phyloP scores from a whole-genome alignment of 768 basidiomycete species.

The Boletus sensibilis region DNA sequence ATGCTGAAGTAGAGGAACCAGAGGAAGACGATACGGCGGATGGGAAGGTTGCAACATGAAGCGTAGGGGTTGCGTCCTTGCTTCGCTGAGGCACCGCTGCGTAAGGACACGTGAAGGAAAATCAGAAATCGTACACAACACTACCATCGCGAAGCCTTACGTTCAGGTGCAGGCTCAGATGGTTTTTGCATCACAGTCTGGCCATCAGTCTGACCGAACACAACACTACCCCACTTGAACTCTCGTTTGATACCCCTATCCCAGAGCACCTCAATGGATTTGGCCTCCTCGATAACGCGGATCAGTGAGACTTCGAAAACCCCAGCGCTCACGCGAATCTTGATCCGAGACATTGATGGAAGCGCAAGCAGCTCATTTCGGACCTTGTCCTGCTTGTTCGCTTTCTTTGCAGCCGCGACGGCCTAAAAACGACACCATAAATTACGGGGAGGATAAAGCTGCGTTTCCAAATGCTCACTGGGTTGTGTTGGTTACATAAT shows the following conservation, averaged over 20 bases:
- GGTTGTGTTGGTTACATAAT: conserved; percentile 87
- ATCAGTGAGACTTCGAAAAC: conserved; percentile 84
- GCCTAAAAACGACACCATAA: conserved; percentile 44
- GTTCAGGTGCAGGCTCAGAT: conserved; percentile 49
- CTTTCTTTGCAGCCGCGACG: conserved; percentile 71
- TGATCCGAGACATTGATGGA: conserved; percentile 70
- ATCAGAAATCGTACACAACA: conserved; percentile 5
- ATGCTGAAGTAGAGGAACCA: conserved; percentile 18
- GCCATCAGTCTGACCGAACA: conserved; percentile 71
- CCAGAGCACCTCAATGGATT: conserved; percentile 80
- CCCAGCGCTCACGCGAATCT: conserved; percentile 80
- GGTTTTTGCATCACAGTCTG: conserved; percentile 70
- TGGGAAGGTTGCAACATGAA: conserved; percentile 27
- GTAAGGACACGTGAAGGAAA: background rate
- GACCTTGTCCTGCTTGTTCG: conserved; percentile 72
- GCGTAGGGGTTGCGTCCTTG: conserved; percentile 13
- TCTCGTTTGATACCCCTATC: conserved; percentile 70
- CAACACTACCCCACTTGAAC: conserved; percentile 80
- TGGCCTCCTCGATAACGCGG: conserved; percentile 64
- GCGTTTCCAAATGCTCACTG: conserved; percentile 50
- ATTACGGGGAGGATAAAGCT: background rate
- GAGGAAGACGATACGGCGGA: conserved; percentile 19
- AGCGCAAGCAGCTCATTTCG: conserved; percentile 68
- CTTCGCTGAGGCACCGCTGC: conserved; percentile 20
- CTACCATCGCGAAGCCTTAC: conserved; percentile 36